These are phyloP conservation scores for Tieghemiomyces parasiticus DNA, from an alignment of 192 early-diverging fungal genomes.

Conservation along the genomic window DNA sequence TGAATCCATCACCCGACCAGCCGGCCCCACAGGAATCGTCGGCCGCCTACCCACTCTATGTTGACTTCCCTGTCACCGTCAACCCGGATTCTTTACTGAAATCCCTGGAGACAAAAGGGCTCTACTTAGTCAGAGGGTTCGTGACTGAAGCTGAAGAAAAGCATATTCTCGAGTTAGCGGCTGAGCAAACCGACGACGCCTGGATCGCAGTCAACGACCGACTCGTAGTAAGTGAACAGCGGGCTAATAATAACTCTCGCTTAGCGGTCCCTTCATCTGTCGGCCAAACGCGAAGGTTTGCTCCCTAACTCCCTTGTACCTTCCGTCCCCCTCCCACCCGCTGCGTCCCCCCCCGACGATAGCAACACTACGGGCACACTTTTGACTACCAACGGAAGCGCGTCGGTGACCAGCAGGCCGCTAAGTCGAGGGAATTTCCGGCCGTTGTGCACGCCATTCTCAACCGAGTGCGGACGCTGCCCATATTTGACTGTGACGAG, in stretches of 20 bases:
- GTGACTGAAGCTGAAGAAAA: constrained; percentile 23
- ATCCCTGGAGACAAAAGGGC: constrained; percentile 14
- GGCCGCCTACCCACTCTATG: neutral
- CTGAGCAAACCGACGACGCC: constrained; percentile 9
- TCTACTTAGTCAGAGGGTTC: constrained; percentile 24
- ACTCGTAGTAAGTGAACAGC: constrained; percentile 16
- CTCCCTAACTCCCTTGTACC: neutral
- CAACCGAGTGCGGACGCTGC: constrained; percentile 13
- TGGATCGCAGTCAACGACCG: constrained; percentile 30
- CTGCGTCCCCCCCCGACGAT: neutral
- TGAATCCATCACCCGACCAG: neutral
- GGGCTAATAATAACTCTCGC: neutral
- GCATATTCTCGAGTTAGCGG: constrained; percentile 13
- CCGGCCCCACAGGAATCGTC: neutral
- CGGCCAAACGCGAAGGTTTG: neutral
- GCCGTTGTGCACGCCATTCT: constrained; percentile 13
- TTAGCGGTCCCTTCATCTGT: neutral
- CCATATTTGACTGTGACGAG: neutral
- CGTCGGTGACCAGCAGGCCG: constrained; percentile 13
- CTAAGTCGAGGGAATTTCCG: constrained; percentile 17
- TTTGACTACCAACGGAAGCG: constrained; percentile 23
- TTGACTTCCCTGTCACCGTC: constrained; percentile 9
- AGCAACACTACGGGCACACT: constrained; percentile 22
- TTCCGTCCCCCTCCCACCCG: neutral
- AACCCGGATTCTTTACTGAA: neutral